Conservation (phyloP, 1,284 basidiomycete species). For the Sporisorium sorghi region DNA sequence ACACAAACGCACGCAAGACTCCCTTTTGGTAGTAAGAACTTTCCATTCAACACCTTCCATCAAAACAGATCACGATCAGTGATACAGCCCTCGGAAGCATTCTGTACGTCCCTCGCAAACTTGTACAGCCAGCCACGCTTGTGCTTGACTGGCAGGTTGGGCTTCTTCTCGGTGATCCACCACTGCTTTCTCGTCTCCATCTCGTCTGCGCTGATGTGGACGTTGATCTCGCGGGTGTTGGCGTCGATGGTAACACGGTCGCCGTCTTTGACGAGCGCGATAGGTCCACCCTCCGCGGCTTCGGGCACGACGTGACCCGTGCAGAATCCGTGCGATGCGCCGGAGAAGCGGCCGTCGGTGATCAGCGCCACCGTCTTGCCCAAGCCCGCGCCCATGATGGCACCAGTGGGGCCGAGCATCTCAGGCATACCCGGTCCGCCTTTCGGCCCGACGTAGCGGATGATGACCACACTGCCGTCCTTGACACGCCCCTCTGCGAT, state of each 20-base stretch:
- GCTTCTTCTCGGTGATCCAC: conserved; percentile 46
- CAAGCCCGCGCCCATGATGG: conserved; percentile 81
- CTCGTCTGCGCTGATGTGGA: conserved; percentile 41
- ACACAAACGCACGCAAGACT: too few species aligned
- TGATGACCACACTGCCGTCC: conserved; percentile 86
- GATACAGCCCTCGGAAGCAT: conserved; percentile 50
- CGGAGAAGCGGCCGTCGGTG: conserved; percentile 96
- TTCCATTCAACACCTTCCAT: too few species aligned
- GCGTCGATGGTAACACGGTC: conserved; percentile 83
- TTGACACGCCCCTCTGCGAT: conserved; percentile 86
- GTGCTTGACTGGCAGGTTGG: conserved; percentile 36
- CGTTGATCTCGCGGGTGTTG: conserved; percentile 42
- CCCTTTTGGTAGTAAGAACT: too few species aligned
- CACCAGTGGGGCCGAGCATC: conserved; percentile 79
- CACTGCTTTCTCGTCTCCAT: conserved; percentile 22
- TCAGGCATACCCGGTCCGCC: conserved; percentile 96
- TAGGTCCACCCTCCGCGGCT: conserved; percentile 88
- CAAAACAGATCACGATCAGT: conserved; percentile 48
- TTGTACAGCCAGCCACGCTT: conserved; percentile 52
- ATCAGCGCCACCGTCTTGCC: conserved; percentile 89
- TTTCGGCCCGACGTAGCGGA: conserved; percentile 88
- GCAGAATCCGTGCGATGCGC: conserved; percentile 79
- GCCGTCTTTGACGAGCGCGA: conserved; percentile 87
- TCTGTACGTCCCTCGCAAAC: conserved; percentile 49
- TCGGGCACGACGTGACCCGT: conserved; percentile 94